Evolutionary conservation across 2,329 filamentous ascomycete species (phyloP), one percentile per base, ranked within the genome.

Genomic region (Thielaviopsis euricoi): DNA sequence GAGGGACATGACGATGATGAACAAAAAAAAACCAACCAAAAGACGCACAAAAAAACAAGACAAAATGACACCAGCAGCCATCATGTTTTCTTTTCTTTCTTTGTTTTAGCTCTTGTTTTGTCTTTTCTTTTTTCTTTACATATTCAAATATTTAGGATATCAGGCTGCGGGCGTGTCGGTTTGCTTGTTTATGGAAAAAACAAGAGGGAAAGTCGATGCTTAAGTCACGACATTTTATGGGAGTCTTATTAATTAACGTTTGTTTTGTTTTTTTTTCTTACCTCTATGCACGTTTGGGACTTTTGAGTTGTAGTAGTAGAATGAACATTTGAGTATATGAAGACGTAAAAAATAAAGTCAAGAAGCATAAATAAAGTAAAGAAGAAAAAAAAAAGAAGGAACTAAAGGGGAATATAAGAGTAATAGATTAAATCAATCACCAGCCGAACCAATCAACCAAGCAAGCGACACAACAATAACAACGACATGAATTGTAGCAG

Each of bases 11-110:
- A 40, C 37, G 37, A 43, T 43, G 37, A 43, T 10, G 37, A 43
- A 43, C 37, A 43, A 15, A 43, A 43, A 43, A 43, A 43, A 43
- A 43, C 23, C 13, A 7, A 51, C 48, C 43, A 29, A 58, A 58
- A 55, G 54, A 55, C 26, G 50, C 51, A 55, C n/a, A 23, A 56
- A 60, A 52, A 59, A 55, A 59, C 57, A 56, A 43, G 21, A 48
- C 12, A 57, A 55, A 29, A 49, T 26, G 33, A 50, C 33, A 51
- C 55, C 29, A 37, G 46, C 37, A 52, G 49, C 52, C 37, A 26
- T 26, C n/a, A 17, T 56, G 46, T 51, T 37, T 33, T 13, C 10
- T 54, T 25, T 58, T 58, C 17, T 37, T n/a, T 50, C 19, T 23
- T 19, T 25, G n/a, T 37, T n/a, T 23, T 23, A 50, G 29, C 22